Evolutionary conservation across 352 stramenopile species (phyloP).

Genomic region (Globisporangium parvum): DNA sequence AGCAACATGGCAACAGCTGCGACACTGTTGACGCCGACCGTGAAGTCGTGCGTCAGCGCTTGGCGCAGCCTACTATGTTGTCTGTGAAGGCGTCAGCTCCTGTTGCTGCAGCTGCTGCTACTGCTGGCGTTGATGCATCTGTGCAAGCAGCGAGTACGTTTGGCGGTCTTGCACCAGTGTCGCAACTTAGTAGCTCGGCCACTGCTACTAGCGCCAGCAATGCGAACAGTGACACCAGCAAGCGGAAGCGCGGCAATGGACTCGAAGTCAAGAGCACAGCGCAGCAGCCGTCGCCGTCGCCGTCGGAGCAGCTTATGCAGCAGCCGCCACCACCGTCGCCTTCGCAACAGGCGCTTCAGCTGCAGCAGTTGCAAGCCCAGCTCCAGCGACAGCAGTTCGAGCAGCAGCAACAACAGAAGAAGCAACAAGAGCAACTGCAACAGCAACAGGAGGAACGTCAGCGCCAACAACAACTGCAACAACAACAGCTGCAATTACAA

Average conservation of each 20-base stretch:
- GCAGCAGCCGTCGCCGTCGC: background rate
- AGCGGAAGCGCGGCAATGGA: conserved; percentile 2
- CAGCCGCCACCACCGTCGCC: background rate
- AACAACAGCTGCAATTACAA: background rate
- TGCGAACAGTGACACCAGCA: background rate
- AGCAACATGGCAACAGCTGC: conserved; percentile 12
- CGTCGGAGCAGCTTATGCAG: conserved; percentile 1
- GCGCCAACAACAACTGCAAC: background rate
- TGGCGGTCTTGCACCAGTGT: background rate
- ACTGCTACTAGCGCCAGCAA: background rate
- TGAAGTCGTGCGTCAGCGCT: conserved; percentile 11
- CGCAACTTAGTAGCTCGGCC: too few species aligned
- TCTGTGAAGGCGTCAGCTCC: background rate
- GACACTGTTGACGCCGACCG: conserved; percentile 6
- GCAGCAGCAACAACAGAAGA: conserved; percentile 2
- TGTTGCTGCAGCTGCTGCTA: background rate
- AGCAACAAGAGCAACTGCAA: conserved; percentile 1
- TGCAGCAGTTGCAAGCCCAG: background rate
- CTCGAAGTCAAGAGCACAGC: background rate
- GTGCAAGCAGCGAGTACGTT: background rate
- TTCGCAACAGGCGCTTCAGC: background rate
- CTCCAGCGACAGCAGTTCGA: conserved; percentile 1
- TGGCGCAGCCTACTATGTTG: background rate
- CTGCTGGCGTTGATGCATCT: background rate
- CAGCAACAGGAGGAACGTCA: background rate